These are phyloP conservation scores for Brasilioporus rufonigricans DNA, from an alignment of 768 basidiomycete species.

Conservation along the genomic window DNA sequence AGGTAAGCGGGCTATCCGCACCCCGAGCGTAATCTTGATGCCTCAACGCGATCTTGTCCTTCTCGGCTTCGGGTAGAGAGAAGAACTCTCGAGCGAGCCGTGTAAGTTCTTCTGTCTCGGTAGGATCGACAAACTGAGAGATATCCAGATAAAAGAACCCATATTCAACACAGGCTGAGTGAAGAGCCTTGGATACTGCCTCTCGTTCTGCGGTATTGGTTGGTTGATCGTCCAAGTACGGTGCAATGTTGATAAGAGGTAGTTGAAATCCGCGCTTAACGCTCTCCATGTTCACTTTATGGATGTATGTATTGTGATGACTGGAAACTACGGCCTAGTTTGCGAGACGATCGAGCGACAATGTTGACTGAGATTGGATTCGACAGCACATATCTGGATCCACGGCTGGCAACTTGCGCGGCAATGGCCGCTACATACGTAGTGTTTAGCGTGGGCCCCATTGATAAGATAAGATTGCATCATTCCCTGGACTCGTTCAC, in stretches of 20 bases:
- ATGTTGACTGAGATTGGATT: background rate
- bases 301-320: background rate
- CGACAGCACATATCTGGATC: background rate
- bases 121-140: slow-evolving; percentile 50
- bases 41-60: slow-evolving; percentile 66
- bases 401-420: too few relatives aligned
- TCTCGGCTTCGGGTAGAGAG: slow-evolving; percentile 65
- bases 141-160: slow-evolving; percentile 92
- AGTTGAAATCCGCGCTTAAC: slow-evolving; percentile 32
- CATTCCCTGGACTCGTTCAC: background rate
- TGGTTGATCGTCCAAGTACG: slow-evolving; percentile 48
- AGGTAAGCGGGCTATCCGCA: slow-evolving; percentile 27
- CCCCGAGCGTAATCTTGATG: slow-evolving; percentile 78
- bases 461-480: slow-evolving; percentile 17
- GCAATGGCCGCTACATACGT: too few relatives aligned
- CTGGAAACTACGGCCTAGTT: background rate
- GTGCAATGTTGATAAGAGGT: slow-evolving; percentile 72
- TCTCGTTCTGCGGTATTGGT: slow-evolving; percentile 36
- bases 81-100: slow-evolving; percentile 74
- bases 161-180: slow-evolving; percentile 69
- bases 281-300: slow-evolving; percentile 10
- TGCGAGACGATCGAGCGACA: background rate
- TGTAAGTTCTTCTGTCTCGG: slow-evolving; percentile 64
- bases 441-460: background rate
- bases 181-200: slow-evolving; percentile 54